phyloP scores from a whole-genome alignment of 2,329 filamentous ascomycete genomes.

The Colletotrichum viniferum region DNA sequence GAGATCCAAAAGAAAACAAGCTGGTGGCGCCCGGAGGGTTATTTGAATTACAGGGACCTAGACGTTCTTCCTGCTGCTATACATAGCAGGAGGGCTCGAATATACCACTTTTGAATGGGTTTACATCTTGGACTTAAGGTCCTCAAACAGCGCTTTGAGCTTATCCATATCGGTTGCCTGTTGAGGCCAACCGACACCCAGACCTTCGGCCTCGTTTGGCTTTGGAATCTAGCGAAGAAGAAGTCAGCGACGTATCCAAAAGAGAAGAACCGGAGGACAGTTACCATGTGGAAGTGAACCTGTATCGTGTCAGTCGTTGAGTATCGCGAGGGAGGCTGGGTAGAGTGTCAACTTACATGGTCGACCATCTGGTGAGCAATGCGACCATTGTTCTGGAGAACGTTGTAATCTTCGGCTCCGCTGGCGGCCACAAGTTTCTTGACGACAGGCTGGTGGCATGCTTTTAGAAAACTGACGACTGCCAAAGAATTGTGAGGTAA shows the following conservation, averaged over 20 bases:
- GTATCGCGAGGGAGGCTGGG: background rate
- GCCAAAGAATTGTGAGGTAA: background rate
- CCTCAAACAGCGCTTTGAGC: slow-evolving; percentile 79
- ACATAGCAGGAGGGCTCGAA: background rate
- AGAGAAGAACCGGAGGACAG: background rate
- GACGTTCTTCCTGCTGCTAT: background rate
- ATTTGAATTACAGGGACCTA: slow-evolving; percentile 20
- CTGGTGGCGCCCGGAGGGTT: background rate
- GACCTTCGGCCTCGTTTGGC: slow-evolving; percentile 80
- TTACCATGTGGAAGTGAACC: slow-evolving; percentile 94
- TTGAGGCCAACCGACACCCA: slow-evolving; percentile 81
- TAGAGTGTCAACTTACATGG: slow-evolving; percentile 67
- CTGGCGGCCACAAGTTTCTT: slow-evolving; percentile 85
- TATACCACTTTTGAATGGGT: background rate
- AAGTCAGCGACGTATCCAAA: background rate
- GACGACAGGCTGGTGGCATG: slow-evolving; percentile 66
- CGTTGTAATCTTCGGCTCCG: slow-evolving; percentile 83
- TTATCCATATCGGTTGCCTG: slow-evolving; percentile 79
- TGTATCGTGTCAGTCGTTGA: slow-evolving; percentile 34
- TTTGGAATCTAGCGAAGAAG: slow-evolving; percentile 78
- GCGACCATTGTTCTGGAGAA: slow-evolving; percentile 94
- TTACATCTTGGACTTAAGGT: slow-evolving; percentile 90
- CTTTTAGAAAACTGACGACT: background rate
- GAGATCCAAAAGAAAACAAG: background rate
- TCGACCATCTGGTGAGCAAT: slow-evolving; percentile 92